phyloP scores from a whole-genome alignment of 306 rosid species.

The Adenanthera pavonina region DNA sequence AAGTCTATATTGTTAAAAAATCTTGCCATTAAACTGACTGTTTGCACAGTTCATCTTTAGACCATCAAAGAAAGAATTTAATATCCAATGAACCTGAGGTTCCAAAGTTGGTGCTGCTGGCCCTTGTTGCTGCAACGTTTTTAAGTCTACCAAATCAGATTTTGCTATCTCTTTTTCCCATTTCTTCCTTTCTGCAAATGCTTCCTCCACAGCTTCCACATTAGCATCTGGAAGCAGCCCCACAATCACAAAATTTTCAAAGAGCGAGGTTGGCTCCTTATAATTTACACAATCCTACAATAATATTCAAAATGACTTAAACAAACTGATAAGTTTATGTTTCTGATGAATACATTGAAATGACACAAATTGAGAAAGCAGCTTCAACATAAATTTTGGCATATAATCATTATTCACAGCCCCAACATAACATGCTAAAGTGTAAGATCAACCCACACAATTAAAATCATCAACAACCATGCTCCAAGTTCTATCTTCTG shows the following conservation, averaged over 20 bases:
- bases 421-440: not conserved
- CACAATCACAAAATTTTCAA: constrained; percentile 88
- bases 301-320: constrained; percentile 42
- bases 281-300: constrained; percentile 67
- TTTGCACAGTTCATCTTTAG: constrained; percentile 8
- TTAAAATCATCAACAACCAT: constrained; percentile 1
- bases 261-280: constrained; percentile 83
- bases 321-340: constrained; percentile 40
- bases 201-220: constrained; percentile 70
- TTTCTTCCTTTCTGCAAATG: constrained; percentile 76
- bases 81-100: constrained; percentile 80
- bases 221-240: constrained; percentile 93
- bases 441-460: not conserved
- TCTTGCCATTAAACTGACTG: constrained; percentile 19
- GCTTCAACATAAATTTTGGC: not conserved
- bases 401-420: not conserved
- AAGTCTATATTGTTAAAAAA: constrained; percentile 3
- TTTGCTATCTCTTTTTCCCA: constrained; percentile 64
- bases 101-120: constrained; percentile 69
- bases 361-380: constrained; percentile 25
- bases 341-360: constrained; percentile 37
- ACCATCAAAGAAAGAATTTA: constrained; percentile 38
- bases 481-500: not conserved
- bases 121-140: constrained; percentile 53
- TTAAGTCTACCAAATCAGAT: constrained; percentile 54